These are phyloP conservation scores for Rhodomyrtus tomentosa DNA, from an alignment of 345 rosid species.

Conservation along the genomic window DNA sequence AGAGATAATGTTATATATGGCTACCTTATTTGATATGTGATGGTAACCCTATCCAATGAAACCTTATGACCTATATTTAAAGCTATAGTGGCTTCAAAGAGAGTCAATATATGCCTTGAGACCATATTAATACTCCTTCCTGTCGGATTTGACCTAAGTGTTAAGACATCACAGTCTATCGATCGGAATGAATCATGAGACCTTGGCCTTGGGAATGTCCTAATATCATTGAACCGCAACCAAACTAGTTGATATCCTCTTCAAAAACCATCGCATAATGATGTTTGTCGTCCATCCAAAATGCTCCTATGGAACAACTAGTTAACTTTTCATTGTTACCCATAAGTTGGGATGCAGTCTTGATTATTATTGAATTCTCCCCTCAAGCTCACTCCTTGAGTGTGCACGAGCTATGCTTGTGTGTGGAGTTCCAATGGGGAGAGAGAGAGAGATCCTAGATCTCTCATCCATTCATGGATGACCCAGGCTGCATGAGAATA, in stretches of 20 bases:
- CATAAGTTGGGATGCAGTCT: not conserved
- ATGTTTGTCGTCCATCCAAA: not conserved
- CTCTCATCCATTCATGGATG: conserved; percentile 17
- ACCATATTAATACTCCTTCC: not conserved
- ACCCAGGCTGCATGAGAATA: not conserved
- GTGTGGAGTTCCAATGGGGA: not conserved
- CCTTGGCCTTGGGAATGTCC: not conserved
- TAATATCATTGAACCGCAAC: not conserved
- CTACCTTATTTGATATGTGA: not conserved
- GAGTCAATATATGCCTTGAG: not conserved
- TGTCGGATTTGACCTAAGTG: not conserved
- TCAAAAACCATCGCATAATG: not conserved
- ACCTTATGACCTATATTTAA: not conserved
- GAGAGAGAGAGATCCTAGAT: not conserved
- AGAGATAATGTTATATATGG: not conserved
- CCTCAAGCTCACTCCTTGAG: not conserved
- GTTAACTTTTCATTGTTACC: not conserved
- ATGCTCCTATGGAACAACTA: not conserved
- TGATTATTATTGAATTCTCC: not conserved
- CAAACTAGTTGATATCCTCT: not conserved
- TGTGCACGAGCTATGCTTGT: not conserved
- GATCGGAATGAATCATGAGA: not conserved
- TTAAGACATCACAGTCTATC: not conserved
- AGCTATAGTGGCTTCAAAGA: not conserved
- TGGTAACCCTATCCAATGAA: not conserved